Base-by-base conservation (phyloP, 73 alveolate species). In the Paramecium biaurelia region DNA sequence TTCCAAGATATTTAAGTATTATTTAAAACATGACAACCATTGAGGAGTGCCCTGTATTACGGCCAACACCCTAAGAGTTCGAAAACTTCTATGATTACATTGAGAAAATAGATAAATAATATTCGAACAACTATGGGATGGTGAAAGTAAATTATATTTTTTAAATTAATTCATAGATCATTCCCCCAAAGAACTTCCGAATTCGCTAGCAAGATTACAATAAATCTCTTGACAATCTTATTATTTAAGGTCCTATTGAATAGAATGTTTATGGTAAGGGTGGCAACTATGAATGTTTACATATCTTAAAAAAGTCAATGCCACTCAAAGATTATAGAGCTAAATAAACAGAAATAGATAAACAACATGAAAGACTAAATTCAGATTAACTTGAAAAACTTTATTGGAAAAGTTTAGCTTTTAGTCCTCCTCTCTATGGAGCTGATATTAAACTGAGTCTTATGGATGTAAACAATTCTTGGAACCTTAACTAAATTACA, bases 401-500 rank as follows among this genome's bases (percentile, higher is more conserved):
- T 94, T 96, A 95, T 72, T 96, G 99, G 99, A 93, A 86, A 72
- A 94, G 95, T 12, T 68, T 96, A 23, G 95, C 96, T 85, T 94
- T 92, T 42, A 93, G 95, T 72, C 95, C 99, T 35, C 98, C 99
- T 34, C 93, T 96, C 1, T 96, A 96, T 42, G 99, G 99, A 23
- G 98, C 99, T 14, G 99, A 96, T 79, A 92, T 96, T 32, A 68
- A 85, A 23, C 93, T 93, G 15, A 57, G 95, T 11, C 89, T 96
- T 1, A 90, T 96, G 79, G 98, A 96, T 85, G 70, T 68, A 42
- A 95, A 92, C 21, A 89, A 59, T 43, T 85, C 67, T 20, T 96
- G 98, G 98, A 96, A 96, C 84, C 93, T 96, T 14, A 70, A 92
- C 7, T 92, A 95, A 68, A 86, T 96, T 20, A 47, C 85, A 38